Evolutionary conservation across 2,329 filamentous ascomycete species (phyloP).

Genomic region (Fusarium humuli): DNA sequence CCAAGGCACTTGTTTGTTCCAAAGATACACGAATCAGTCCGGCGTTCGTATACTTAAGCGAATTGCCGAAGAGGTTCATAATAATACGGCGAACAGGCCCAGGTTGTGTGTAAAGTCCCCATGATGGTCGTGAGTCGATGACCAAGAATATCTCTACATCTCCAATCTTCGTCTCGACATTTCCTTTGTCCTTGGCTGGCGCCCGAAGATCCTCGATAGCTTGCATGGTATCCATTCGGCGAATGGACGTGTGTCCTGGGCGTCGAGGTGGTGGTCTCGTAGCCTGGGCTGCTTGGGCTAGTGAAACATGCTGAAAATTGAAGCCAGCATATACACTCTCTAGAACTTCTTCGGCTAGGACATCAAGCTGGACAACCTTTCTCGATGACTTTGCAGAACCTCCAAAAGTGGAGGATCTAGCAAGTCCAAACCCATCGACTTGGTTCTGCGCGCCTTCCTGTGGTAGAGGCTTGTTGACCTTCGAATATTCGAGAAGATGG

Average conservation of each 20-base stretch:
- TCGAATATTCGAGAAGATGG: constrained; percentile 65
- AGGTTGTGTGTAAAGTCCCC: constrained; percentile 66
- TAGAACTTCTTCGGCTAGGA: constrained; percentile 59
- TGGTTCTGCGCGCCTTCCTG: constrained; percentile 12
- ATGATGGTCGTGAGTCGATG: constrained; percentile 58
- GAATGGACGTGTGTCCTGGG: constrained; percentile 32
- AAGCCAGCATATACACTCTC: constrained; percentile 61
- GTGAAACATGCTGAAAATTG: constrained; percentile 51
- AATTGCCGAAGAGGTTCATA: constrained; percentile 73
- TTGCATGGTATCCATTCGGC: constrained; percentile 55
- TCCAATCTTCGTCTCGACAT: constrained; percentile 27
- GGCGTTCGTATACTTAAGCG: constrained; percentile 68
- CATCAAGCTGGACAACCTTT: constrained; percentile 52
- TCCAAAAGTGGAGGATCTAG: constrained; percentile 10
- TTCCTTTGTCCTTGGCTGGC: neutral
- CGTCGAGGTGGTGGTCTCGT: neutral
- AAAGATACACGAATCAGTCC: constrained; percentile 51
- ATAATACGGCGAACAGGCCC: constrained; percentile 65
- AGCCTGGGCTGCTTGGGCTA: constrained; percentile 31
- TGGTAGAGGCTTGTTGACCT: constrained; percentile 58
- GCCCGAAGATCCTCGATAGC: constrained; percentile 49
- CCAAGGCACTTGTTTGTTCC: constrained; percentile 28
- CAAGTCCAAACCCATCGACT: neutral
- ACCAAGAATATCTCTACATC: constrained; percentile 48
- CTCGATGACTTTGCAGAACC: constrained; percentile 26